Base-by-base conservation (phyloP, 768 basidiomycete genomes). In the Phylloporus sp. region DNA sequence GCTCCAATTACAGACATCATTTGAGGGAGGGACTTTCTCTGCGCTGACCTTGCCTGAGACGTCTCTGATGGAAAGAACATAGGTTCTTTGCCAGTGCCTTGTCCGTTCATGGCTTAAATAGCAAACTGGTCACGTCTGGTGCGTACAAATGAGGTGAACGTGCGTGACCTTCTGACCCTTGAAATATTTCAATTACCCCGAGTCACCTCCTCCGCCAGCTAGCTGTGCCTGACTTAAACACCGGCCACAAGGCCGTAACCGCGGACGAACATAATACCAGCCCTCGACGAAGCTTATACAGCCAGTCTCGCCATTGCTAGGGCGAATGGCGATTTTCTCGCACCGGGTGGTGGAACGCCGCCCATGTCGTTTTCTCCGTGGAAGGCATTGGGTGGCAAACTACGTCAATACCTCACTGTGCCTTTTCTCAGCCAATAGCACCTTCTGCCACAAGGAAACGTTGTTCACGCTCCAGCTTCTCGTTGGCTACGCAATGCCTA, bases 1-100 rank as follows among this genome's bases (percentile, higher is more conserved):
- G 53, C 51, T 15, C 61, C 59, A 10, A 62, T 58, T 22, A 51
- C 59, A 18, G 61, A 42, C 47, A 62, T 55, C 26, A 61, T 54
- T 45, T 58, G 56, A 9, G 59, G 43, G 34, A 64, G 38, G 4
- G 49, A 45, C 40, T 35, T 38, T 18, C 35, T 44, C 22, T 56
- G 60, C 9, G 54, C 12, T 16, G 47, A 10, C 1, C 50, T 42
- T 42, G 41, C 41, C 43, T 52, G 29, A 12, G 49, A 42, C 26
- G 41, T 10, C 27, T 50, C 57, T 27, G 53, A 40, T n/a, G 10
- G 10, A 16, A 34, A 2, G 16, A 44, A 22, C 60, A 63, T 61
- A 44, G 18, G 9, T 28, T 46, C 22, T 29, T 18, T 32, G 29
- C 29, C 20, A 39, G 47, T 43, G 47, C 51, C 23, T 9, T 51